A percentile compares a stretch with the other conserved stretches of the same genome.
These are phyloP conservation scores for Apophysomyces sp. DNA, from an alignment of 371 early-diverging fungal species.

Conservation along the genomic window DNA sequence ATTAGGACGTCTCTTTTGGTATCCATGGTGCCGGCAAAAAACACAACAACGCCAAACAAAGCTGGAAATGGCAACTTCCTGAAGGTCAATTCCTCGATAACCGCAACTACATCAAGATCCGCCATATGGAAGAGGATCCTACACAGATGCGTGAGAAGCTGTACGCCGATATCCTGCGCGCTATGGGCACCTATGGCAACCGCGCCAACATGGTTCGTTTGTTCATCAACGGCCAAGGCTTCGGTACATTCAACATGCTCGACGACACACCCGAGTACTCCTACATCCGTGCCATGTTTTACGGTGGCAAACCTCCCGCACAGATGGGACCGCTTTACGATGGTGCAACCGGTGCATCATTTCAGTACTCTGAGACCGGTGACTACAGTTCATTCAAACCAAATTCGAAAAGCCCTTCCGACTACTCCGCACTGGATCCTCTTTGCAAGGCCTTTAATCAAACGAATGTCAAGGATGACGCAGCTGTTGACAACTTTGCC, in stretches of 20 bases:
- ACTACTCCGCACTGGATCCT: slow-evolving; percentile 30
- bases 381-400: slow-evolving; percentile 35
- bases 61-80: slow-evolving; percentile 46
- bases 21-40: slow-evolving; percentile 56
- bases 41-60: slow-evolving; percentile 57
- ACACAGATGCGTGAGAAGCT: slow-evolving; percentile 64
- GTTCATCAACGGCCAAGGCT: slow-evolving; percentile 52
- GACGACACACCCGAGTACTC: slow-evolving; percentile 54
- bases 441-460: slow-evolving; percentile 39
- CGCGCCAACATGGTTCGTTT: slow-evolving; percentile 54
- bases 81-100: slow-evolving; percentile 31
- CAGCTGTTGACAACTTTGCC: slow-evolving; percentile 34
- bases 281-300: slow-evolving; percentile 47
- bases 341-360: slow-evolving; percentile 54
- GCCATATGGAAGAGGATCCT: slow-evolving; percentile 61
- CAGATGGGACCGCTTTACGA: slow-evolving; percentile 54
- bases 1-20: slow-evolving; percentile 39
- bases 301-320: slow-evolving; percentile 41
- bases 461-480: slow-evolving; percentile 39
- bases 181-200: slow-evolving; percentile 54
- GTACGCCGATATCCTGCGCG: slow-evolving; percentile 51
- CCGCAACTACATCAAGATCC: slow-evolving; percentile 54
- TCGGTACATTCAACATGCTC: slow-evolving; percentile 55
- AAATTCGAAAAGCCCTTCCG: slow-evolving; percentile 38
- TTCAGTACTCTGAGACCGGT: slow-evolving; percentile 19